Evolutionary conservation across 768 basidiomycete genomes (phyloP).

Genomic region (Xerocomellus intermedius): DNA sequence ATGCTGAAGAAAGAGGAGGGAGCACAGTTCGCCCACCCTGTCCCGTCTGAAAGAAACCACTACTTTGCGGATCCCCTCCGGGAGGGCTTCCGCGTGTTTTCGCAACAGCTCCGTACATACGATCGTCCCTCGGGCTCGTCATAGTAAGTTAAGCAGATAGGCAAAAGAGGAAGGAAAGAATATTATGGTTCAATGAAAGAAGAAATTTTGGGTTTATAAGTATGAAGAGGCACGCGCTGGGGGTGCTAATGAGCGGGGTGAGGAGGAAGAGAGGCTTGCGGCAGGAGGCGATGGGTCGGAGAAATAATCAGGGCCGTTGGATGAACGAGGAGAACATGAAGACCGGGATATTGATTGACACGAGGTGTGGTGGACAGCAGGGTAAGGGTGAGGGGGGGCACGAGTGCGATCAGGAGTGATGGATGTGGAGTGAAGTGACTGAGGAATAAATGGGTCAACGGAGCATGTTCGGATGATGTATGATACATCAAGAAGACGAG

Average conservation of each 20-base stretch:
- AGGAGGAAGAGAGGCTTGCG: conserved; percentile 32
- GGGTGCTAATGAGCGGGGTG: conserved; percentile 45
- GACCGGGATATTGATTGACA: conserved; percentile 38
- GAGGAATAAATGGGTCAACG: conserved; percentile 34
- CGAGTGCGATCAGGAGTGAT: conserved; percentile 32
- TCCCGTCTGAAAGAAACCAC: conserved; percentile 70
- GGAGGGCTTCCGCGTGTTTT: conserved; percentile 65
- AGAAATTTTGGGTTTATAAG: conserved; percentile 55
- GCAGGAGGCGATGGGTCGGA: conserved; percentile 40
- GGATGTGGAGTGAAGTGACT: conserved; percentile 23
- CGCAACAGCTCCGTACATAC: conserved; percentile 62
- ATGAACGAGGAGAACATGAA: conserved; percentile 53
- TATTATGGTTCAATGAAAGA: conserved; percentile 44
- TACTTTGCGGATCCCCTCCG: conserved; percentile 57
- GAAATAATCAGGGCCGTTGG: conserved; percentile 42
- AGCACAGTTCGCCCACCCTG: conserved; percentile 90
- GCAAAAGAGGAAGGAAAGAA: conserved; percentile 51
- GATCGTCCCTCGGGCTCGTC: conserved; percentile 72
- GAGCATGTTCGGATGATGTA: conserved; percentile 29
- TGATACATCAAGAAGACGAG: conserved; percentile 25
- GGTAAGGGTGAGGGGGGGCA: conserved; percentile 36
- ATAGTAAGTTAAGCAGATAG: conserved; percentile 59
- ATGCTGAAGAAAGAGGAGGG: conserved; percentile 80
- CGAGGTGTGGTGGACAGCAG: conserved; percentile 47
- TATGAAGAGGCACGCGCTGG: conserved; percentile 42